These are phyloP conservation scores for Gynostemma pentaphyllum DNA, from an alignment of 306 rosid genomes.

Conservation along the genomic window DNA sequence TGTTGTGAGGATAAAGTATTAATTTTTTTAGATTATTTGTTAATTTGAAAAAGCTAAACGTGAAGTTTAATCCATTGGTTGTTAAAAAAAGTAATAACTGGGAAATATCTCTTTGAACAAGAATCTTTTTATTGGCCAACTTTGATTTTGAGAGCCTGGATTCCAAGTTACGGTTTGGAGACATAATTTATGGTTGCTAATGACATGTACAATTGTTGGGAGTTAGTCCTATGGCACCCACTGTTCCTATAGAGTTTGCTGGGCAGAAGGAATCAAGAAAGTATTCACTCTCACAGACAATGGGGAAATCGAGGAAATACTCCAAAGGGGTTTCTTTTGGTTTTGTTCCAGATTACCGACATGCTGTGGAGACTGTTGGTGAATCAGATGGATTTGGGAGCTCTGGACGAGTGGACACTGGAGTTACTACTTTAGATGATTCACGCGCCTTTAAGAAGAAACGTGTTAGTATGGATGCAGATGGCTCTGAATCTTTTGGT, in stretches of 20 bases:
- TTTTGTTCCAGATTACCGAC: constrained; percentile 72
- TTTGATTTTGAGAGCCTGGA: constrained; percentile 5
- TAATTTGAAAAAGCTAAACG: background rate
- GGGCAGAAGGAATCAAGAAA: constrained; percentile 68
- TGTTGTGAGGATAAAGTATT: constrained; percentile 2
- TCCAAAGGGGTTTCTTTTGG: constrained; percentile 69
- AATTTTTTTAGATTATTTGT: background rate
- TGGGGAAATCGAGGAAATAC: constrained; percentile 90
- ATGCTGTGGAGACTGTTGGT: constrained; percentile 78
- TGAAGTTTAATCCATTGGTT: background rate
- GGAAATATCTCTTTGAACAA: constrained; percentile 5
- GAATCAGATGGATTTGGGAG: constrained; percentile 88
- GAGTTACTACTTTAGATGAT: constrained; percentile 40
- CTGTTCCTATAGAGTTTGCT: constrained; percentile 75
- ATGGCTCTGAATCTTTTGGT: constrained; percentile 42
- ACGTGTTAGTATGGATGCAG: constrained; percentile 33
- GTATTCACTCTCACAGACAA: constrained; percentile 42
- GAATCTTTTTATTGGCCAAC: constrained; percentile 13
- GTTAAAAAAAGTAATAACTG: background rate
- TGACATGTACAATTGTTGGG: constrained; percentile 66
- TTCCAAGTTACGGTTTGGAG: constrained; percentile 1
- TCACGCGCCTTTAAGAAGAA: constrained; percentile 60
- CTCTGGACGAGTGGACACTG: constrained; percentile 55
- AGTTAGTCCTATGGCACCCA: constrained; percentile 77
- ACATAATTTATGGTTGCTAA: constrained; percentile 24